These are phyloP conservation scores for Mortierella sp. DNA, from an alignment of 371 early-diverging fungal genomes.

Conservation along the genomic window DNA sequence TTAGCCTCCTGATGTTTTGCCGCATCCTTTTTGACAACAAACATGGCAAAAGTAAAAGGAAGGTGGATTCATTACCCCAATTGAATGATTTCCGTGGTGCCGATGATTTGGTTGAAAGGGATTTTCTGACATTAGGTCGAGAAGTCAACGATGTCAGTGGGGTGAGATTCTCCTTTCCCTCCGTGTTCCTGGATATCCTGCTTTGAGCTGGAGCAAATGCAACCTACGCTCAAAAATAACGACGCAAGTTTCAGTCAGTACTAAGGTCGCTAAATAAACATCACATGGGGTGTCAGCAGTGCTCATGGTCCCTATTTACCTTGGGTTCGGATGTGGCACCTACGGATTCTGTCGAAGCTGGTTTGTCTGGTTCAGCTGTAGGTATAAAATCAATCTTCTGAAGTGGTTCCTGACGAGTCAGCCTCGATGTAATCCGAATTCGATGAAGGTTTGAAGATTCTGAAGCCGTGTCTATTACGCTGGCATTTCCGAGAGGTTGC, in stretches of 20 bases:
- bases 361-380: conserved; percentile 1
- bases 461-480: neutral
- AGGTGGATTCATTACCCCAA: conserved; percentile 15
- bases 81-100: conserved; percentile 27
- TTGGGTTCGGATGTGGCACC: conserved; percentile 7
- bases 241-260: too few species aligned
- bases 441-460: neutral
- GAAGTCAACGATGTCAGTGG: conserved; percentile 19
- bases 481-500: neutral
- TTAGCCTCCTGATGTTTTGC: neutral
- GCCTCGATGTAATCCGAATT: conserved; percentile 26
- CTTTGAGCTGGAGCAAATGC: conserved; percentile 12
- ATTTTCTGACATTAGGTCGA: conserved; percentile 10
- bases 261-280: too few species aligned
- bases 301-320: neutral
- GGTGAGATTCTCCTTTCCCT: conserved; percentile 26
- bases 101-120: conserved; percentile 12
- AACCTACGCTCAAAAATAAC: neutral
- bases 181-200: conserved; percentile 28
- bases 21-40: neutral
- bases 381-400: neutral
- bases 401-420: conserved; percentile 23
- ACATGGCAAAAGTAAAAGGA: neutral
- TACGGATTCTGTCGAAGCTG: neutral
- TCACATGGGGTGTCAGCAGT: neutral